Evolutionary conservation across 75 land plant species (phyloP).

Genomic region (Picea glauca): DNA sequence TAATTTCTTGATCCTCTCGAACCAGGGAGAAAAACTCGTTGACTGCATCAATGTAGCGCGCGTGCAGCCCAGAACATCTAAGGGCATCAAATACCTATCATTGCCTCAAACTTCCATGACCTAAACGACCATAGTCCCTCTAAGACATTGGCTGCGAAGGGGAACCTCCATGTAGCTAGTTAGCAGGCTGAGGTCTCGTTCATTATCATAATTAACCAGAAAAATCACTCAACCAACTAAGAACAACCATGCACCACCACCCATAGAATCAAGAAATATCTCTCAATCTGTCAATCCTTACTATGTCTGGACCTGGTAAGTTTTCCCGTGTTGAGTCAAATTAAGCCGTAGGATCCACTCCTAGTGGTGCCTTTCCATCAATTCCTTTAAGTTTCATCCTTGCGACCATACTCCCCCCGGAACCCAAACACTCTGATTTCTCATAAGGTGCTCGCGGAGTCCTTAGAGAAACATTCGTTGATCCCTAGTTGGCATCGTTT

Average conservation of each 20-base stretch:
- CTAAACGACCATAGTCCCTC: slow-evolving; percentile 11
- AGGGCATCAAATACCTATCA: too few relatives aligned
- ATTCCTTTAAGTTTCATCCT: slow-evolving; percentile 67
- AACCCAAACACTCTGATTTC: slow-evolving; percentile 5
- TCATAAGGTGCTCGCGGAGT: slow-evolving; percentile 15
- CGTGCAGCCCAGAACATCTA: too few relatives aligned
- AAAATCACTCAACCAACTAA: slow-evolving; percentile 83
- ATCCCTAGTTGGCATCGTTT: slow-evolving; percentile 35
- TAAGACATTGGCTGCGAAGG: slow-evolving; percentile 19
- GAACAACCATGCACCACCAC: slow-evolving; percentile 65
- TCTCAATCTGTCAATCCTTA: slow-evolving; percentile 58
- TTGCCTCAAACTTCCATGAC: too few relatives aligned
- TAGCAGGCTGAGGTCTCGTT: slow-evolving; percentile 98
- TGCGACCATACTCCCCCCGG: slow-evolving; percentile 31
- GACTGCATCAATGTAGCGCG: too few relatives aligned
- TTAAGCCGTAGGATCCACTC: slow-evolving; percentile 59
- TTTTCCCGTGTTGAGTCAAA: slow-evolving; percentile 59
- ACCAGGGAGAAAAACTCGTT: too few relatives aligned
- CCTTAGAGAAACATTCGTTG: slow-evolving; percentile 22
- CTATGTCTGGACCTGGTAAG: slow-evolving; percentile 61
- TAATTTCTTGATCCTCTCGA: too few relatives aligned
- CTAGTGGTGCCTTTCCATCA: slow-evolving; percentile 55
- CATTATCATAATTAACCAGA: slow-evolving; percentile 92
- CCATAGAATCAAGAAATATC: slow-evolving; percentile 65
- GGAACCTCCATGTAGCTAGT: slow-evolving; percentile 46